A percentile compares a stretch with the other conserved stretches of the same genome.
These are phyloP conservation scores for Colletotrichum scovillei DNA, from an alignment of 2,329 filamentous ascomycete species.

Conservation along the genomic window DNA sequence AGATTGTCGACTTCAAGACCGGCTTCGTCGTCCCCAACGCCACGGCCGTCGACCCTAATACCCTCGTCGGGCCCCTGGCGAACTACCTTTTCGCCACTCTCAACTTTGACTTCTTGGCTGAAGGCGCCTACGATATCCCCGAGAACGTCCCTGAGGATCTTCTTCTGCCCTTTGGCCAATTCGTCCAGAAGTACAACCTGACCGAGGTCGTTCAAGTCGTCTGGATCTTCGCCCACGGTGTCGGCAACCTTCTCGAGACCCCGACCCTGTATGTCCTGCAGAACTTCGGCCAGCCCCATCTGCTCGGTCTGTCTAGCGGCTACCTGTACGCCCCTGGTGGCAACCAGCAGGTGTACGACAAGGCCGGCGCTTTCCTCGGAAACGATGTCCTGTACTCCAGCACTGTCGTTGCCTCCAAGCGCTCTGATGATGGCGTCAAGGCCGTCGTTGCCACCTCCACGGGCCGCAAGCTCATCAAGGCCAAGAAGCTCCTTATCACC, in stretches of 20 bases:
- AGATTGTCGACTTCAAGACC: conserved; percentile 34
- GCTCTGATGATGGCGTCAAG: conserved; percentile 32
- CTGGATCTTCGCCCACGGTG: conserved; percentile 48
- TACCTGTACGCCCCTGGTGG: conserved; percentile 34
- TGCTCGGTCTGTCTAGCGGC: conserved; percentile 50
- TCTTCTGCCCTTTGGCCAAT: conserved; percentile 39
- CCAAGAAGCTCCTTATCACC: conserved; percentile 45
- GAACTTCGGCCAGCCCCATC: conserved; percentile 41
- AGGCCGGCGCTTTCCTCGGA: conserved; percentile 41
- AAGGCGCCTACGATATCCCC: conserved; percentile 49
- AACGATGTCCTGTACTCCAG: conserved; percentile 43
- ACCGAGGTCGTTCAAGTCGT: conserved; percentile 38
- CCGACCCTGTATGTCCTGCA: conserved; percentile 55
- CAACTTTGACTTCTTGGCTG: conserved; percentile 33
- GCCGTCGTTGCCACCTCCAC: conserved; percentile 42
- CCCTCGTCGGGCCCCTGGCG: conserved; percentile 16
- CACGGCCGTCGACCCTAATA: conserved; percentile 22
- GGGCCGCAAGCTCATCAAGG: conserved; percentile 44
- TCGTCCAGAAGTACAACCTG: conserved; percentile 30
- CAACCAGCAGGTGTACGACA: conserved; percentile 43
- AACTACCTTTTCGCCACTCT: conserved; percentile 25
- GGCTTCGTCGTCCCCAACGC: conserved; percentile 32
- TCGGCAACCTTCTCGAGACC: conserved; percentile 52
- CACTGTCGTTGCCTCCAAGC: conserved; percentile 38
- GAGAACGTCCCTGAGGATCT: conserved; percentile 44